Conservation (phyloP, 2,329 filamentous ascomycete genomes). For the Pseudogymnoascus verrucosus region DNA sequence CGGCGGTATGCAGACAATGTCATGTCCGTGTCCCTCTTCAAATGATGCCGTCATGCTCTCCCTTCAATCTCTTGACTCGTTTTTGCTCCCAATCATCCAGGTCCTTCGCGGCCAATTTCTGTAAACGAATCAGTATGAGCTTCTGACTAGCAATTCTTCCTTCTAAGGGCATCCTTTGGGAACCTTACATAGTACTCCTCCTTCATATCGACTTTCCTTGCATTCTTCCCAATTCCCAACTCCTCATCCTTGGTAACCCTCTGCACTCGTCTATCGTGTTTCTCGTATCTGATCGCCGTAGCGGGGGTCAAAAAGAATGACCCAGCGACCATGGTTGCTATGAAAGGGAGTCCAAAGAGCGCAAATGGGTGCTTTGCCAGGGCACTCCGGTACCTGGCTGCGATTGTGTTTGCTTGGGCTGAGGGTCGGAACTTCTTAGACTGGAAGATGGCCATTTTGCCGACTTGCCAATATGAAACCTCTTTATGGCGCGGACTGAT, state of each 20-base stretch:
- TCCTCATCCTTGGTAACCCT: constrained; percentile 81
- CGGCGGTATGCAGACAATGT: not conserved
- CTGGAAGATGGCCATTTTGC: constrained; percentile 53
- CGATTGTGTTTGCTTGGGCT: constrained; percentile 59
- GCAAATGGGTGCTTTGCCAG: constrained; percentile 78
- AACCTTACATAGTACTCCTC: constrained; percentile 78
- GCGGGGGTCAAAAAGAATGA: constrained; percentile 93
- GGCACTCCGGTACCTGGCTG: constrained; percentile 65
- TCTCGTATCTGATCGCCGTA: constrained; percentile 87
- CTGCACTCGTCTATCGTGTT: constrained; percentile 81
- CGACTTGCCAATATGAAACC: not conserved
- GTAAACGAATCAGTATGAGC: constrained; percentile 17
- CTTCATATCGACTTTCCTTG: constrained; percentile 67
- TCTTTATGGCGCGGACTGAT: not conserved
- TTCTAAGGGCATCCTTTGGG: not conserved
- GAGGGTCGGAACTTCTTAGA: constrained; percentile 64
- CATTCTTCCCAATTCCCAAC: constrained; percentile 66
- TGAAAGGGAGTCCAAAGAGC: constrained; percentile 89
- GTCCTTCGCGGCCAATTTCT: constrained; percentile 81
- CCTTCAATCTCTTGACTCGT: constrained; percentile 78
- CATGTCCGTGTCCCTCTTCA: not conserved
- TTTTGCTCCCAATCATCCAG: constrained; percentile 96
- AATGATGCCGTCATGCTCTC: constrained; percentile 74
- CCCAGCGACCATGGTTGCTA: constrained; percentile 79
- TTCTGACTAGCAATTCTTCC: not conserved